Evolutionary conservation across 306 rosid genomes (phyloP), one percentile per base, ranked within the genome.

Genomic region (Abrus precatorius): DNA sequence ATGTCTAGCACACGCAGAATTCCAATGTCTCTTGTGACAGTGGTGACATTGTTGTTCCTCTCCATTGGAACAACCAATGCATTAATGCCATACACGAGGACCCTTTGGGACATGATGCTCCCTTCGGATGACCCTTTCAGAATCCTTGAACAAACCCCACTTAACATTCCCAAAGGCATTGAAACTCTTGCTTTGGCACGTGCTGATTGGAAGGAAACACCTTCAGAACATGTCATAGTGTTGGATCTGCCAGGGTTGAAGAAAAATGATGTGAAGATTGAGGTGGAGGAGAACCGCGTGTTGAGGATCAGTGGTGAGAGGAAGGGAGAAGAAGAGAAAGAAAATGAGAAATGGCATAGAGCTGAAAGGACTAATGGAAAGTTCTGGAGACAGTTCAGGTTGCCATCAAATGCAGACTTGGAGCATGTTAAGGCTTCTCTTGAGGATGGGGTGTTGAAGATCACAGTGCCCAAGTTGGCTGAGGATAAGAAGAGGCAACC

Each of bases 141-240:
- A 69, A 78, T 87, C 61, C 89, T 87, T 0, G 89, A 87, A 4
- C 89, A 87, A 33, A 68, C 50, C 33, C 87, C 90, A 0, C 57
- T 78, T 1, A 75, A 72, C 48, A 9, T 84, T 28, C 82, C 86
- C 32, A 61, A 30, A 28, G 78, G 64, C 4, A 1, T 72, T 5
- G 90, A 82, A 0, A 48, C 66, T 1, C 55, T 85, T 0, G 84
- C 89, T 0, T 29, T 85, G 55, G 93, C 91, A 1, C 86, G 85
- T 10, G 88, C 88, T 1, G 91, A 88, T 40, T 88, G 89, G 91
- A 86, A 76, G 56, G 88, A 86, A 65, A 89, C 85, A 0, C 7
- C 81, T 0, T 9, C 80, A 0, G 81, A 55, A 3, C 91, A 88
- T 14, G 28, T 78, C 9, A 85, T 88, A 6, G 2, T 40, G 2